Percentiles rank a stretch among this genome's conserved stretches.
These are phyloP conservation scores for Carex parvula DNA, from an alignment of 176 grass and related monocot species.

Conservation along the genomic window DNA sequence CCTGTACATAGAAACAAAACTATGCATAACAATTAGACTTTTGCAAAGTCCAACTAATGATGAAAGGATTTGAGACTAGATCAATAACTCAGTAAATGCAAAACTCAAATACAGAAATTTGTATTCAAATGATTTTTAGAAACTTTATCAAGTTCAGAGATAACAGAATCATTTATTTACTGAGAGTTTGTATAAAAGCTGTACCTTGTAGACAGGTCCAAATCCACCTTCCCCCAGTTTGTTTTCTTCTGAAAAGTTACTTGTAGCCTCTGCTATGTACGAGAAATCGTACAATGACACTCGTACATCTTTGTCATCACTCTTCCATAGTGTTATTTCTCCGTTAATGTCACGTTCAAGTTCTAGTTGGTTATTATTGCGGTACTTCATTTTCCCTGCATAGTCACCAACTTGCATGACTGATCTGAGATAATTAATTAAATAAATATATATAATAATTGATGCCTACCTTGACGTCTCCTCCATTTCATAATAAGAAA, in stretches of 20 bases:
- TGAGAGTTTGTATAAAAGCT: background rate
- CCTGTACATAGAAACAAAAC: background rate
- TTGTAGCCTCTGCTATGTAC: conserved; percentile 20
- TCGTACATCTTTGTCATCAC: background rate
- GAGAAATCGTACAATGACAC: conserved; percentile 11
- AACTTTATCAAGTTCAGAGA: background rate
- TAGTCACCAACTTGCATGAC: background rate
- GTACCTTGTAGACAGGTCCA: conserved; percentile 27
- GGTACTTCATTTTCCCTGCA: background rate
- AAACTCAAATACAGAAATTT: background rate
- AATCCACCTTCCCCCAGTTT: conserved; percentile 34
- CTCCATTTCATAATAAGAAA: background rate
- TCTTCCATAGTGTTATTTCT: conserved; percentile 1
- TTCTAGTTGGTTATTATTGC: background rate
- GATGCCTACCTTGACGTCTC: background rate
- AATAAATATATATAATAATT: background rate
- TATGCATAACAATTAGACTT: background rate
- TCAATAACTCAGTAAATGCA: background rate
- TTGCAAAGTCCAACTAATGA: background rate
- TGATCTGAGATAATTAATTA: background rate
- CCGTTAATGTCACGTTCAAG: background rate
- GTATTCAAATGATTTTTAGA: background rate
- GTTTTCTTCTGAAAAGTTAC: conserved; percentile 19
- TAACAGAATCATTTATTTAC: background rate
- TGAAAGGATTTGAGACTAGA: background rate